Conservation (phyloP, 2,329 filamentous ascomycete genomes). For the Colletotrichum sp. region DNA sequence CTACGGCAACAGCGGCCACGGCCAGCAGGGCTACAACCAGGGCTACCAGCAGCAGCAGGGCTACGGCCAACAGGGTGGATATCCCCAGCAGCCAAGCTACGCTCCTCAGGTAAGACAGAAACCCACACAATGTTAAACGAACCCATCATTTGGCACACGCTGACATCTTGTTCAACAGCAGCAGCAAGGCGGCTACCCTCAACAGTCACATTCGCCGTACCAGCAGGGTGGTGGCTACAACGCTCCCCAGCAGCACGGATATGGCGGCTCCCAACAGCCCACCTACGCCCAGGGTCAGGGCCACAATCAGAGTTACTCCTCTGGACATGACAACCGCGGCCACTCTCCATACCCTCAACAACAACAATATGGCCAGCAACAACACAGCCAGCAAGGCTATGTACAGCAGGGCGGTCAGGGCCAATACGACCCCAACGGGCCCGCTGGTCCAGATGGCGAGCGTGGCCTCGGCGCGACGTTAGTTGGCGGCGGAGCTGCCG, state of each 20-base stretch:
- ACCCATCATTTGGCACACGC: background rate
- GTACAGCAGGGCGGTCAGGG: constrained; percentile 1
- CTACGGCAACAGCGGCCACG: constrained; percentile 33
- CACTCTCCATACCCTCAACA: constrained; percentile 21
- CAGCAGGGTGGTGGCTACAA: constrained; percentile 23
- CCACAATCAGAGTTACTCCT: constrained; percentile 31
- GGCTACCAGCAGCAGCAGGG: constrained; percentile 16
- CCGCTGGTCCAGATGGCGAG: constrained; percentile 44
- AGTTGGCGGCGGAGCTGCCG: constrained; percentile 57
- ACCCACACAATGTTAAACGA: background rate
- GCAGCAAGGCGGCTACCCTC: constrained; percentile 19
- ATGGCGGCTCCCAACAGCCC: constrained; percentile 18
- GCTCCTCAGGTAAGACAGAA: constrained; percentile 29
- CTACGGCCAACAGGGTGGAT: constrained; percentile 25
- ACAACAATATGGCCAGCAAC: constrained; percentile 22
- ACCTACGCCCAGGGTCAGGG: constrained; percentile 15
- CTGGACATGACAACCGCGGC: constrained; percentile 30
- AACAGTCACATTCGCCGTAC: constrained; percentile 23
- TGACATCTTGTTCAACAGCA: constrained; percentile 12
- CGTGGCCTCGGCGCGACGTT: constrained; percentile 60
- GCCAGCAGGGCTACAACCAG: constrained; percentile 23
- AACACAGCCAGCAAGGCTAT: constrained; percentile 14
- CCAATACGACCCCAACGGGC: constrained; percentile 3
- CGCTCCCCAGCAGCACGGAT: constrained; percentile 17
- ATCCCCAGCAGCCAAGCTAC: constrained; percentile 25